These are phyloP conservation scores for Cladosporium sp. DNA, from an alignment of 2,329 filamentous ascomycete species.

Conservation along the genomic window DNA sequence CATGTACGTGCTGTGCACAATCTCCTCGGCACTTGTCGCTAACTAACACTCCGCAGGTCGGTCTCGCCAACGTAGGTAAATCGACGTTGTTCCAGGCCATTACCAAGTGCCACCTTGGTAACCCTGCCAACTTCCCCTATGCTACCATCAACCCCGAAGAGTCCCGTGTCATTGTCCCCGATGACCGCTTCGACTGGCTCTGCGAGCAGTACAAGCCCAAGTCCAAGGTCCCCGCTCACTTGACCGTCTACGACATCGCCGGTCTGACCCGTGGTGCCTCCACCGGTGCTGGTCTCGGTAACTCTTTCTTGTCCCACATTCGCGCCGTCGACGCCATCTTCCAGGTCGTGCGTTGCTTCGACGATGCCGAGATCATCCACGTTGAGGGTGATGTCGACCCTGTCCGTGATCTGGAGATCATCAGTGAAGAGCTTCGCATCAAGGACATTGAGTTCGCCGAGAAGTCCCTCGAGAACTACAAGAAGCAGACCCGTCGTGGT, in stretches of 20 bases:
- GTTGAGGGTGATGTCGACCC: conserved; percentile 99
- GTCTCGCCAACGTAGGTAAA: conserved; percentile 98
- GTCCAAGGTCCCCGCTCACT: conserved; percentile 91
- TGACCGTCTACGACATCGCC: conserved; percentile 98
- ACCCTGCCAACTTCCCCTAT: conserved; percentile 99
- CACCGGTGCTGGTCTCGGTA: conserved; percentile 94
- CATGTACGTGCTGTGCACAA: conserved; percentile 36
- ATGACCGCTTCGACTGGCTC: conserved; percentile 94
- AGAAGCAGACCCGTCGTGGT: conserved; percentile 92
- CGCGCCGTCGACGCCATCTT: conserved; percentile 62
- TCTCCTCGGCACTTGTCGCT: conserved; percentile 39
- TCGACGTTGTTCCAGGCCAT: conserved; percentile 99
- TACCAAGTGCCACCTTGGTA: conserved; percentile 95
- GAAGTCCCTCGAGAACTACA: conserved; percentile 86
- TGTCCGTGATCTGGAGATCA: conserved; percentile 89
- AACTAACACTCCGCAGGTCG: conserved; percentile 66
- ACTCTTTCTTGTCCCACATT: conserved; percentile 97
- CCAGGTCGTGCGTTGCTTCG: conserved; percentile 57
- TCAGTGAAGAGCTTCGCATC: conserved; percentile 91
- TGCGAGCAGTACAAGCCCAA: conserved; percentile 97
- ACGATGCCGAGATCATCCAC: conserved; percentile 99
- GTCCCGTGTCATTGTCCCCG: conserved; percentile 93
- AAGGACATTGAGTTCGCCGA: conserved; percentile 99
- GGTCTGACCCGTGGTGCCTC: conserved; percentile 94
- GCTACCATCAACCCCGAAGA: conserved; percentile 99